Evolutionary conservation across 495 filamentous ascomycete genomes (phyloP), one percentile per base, ranked within the genome.

Genomic region (Tuber calosporum): DNA sequence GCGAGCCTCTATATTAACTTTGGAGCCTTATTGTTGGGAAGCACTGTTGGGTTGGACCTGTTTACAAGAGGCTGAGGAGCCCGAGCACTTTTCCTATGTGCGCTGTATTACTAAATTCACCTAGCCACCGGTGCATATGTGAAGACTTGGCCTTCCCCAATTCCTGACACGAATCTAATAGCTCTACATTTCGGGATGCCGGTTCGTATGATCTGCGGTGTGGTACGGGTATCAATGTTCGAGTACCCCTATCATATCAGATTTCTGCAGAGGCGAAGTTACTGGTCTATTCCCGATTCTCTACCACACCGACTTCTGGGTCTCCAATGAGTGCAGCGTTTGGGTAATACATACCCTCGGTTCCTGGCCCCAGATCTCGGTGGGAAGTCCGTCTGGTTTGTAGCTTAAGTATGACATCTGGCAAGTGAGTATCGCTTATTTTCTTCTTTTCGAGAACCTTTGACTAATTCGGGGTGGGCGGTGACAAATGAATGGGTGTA

Each of bases 41-140:
- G 53, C 9, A 62, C 53, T 62, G 53, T 62, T 62, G 53, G 53
- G 53, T 34, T 62, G 53, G 53, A 62, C 26, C 26, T 62, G 53
- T 62, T 62, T 34, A 62, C 26, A 15, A 62, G 53, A 34, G 26
- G 53, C 13, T 62, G 13, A 34, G 13, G 53, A 34, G 11, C 11
- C 53, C 17, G 26, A 62, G 53, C 11, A 62, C 34, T 34, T 34
- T 62, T 62, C 26, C n/a, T 15, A 62, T 11, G 34, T 62, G 34
- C 26, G 34, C 53, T 62, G 9, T 4, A 34, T 26, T 30, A 62
- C 53, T 15, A 34, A 3, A 30, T 30, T 6, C 4, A 62, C 11
- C 53, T 1, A 62, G 13, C 53, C 53, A 40, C 39, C 8, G 11
- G 39, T 34, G 48, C 48, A 53, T n/a, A 62, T 6, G 53, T 62